Evolutionary conservation across 306 rosid genomes (phyloP), one percentile per base, ranked within the genome.

Genomic region (Trifolium repens): DNA sequence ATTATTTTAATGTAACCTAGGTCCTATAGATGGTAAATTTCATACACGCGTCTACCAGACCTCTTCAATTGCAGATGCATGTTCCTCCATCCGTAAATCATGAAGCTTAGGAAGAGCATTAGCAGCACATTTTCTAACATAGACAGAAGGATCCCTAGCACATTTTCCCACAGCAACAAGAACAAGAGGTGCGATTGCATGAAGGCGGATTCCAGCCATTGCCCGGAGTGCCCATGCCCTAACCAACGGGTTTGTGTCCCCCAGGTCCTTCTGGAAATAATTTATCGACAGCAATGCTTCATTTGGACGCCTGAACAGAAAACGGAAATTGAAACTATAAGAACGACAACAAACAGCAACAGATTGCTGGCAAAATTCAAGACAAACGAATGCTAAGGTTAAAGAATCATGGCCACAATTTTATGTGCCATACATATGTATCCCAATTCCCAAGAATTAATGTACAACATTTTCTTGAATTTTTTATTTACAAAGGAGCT

Each of bases 171-270:
- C 92, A 1, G 98, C 99, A 73, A 89, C 98, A 62, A 96, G 78
- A 83, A 91, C 99, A 79, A 96, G 87, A 24, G 98, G 89, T 9
- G 98, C 93, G 84, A 96, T 90, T 75, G 73, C 98, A 75, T 89
- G 97, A 10, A 96, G 91, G 70, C 98, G 89, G 27, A 96, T 96
- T 66, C 99, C 99, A 0, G 99, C 98, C 97, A 96, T 89, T 54
- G 99, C 88, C 53, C 98, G 93, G 67, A 92, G 83, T 24, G 99
- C 99, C 96, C 98, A 96, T 3, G 97, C 99, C 85, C 99, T 90
- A 71, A 96, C 98, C 69, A 92, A 82, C 0, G 99, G 92, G 53
- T 88, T 96, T 9, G 89, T 80, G 82, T 96, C 98, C 76, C 90
- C 96, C 47, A 96, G 75, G 77, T 96, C 99, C 87, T 87, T 96